Base-by-base conservation (phyloP, 345 rosid genomes). In the Fremontodendron californicum region DNA sequence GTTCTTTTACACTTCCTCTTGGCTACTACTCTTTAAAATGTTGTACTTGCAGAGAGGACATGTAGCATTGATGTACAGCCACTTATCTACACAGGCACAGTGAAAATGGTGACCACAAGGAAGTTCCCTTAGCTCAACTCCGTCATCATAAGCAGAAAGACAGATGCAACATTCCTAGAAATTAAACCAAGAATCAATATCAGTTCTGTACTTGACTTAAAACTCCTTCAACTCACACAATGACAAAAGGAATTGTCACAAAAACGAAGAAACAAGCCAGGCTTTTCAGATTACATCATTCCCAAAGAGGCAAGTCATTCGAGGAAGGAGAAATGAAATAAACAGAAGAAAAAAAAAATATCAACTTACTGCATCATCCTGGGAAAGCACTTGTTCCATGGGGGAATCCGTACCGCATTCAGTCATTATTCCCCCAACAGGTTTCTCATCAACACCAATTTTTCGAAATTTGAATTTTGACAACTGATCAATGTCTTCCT, bases 31-130 rank as follows among this genome's bases (percentile, higher is more conserved):
- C 92, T 93, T 92, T 86, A 93, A 86, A 75, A 96, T 91, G 86
- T 93, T 92, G 79, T 92, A 91, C 87, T 93, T 96, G 93, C 99
- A 96, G 77, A 96, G 99, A 13, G 99, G 99, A 64, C 99, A 96
- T 39, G 97, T 93, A 15, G 99, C 94, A 37, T 96, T 96, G 18
- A 96, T 87, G 77, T 79, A 89, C 43, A 96, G 85, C 98, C 99
- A 96, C 85, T 96, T 96, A 76, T 96, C 99, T 72, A 93, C 94
- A 78, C 99, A 96, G 57, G 87, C 79, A 78, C 94, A 90, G 77
- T 96, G 99, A 73, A 96, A 96, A 83, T 93, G 99, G 80, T 96
- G 99, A 40, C 91, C 91, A 75, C 99, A 93, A 64, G 99, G 98
- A 68, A 96, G 97, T 78, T 93, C 97, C 80, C 98, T 75, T 75